Base-by-base conservation (phyloP, 2,329 filamentous ascomycete species). In the Ploettnerulaceae sp. region DNA sequence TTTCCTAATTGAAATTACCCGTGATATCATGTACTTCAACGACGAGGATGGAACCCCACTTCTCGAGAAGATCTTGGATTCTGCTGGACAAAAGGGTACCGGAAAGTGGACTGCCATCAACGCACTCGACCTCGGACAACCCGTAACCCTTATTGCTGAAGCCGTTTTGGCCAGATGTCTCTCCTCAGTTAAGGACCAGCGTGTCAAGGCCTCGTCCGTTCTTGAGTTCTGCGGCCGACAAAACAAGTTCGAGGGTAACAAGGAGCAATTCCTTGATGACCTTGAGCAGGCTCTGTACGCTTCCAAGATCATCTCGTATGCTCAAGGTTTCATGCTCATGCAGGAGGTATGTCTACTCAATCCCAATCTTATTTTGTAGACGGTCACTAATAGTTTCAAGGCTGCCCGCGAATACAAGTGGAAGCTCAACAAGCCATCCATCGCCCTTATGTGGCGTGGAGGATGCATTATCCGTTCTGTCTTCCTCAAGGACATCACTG, bases 91-190 rank as follows among this genome's bases (percentile, higher is more conserved):
- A 79, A 98, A 98, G 79, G 93, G 93, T 74, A 97, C 93, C 61
- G 93, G 93, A 74, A 97, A 98, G 81, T 98, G 93, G 93, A 98
- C 93, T 59, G 91, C 93, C 65, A 94, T 98, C 75, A 98, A 98
- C 74, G 90, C 93, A 58, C 84, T 98, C 52, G 93, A 98, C 70
- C 85, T 98, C 54, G 93, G 93, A 66, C 95, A 95, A 89, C 93
- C 93, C 67, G 93, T 98, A 62, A 97, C 93, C 53, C 76, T 98
- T 62, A 98, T 98, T 61, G 93, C 91, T 54, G 93, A 98, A 79
- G 85, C 93, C 60, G 93, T 98, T 62, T 89, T 97, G 66, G 81
- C 89, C 60, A 88, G 93, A 66, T 97, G 93, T 79, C 70, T 98
- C 70, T 95, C 87, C 61, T 85, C 86, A 56, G 81, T 97, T 74